These are phyloP conservation scores for Paecilomyces sp. DNA, from an alignment of 2,329 filamentous ascomycete species.

Conservation along the genomic window DNA sequence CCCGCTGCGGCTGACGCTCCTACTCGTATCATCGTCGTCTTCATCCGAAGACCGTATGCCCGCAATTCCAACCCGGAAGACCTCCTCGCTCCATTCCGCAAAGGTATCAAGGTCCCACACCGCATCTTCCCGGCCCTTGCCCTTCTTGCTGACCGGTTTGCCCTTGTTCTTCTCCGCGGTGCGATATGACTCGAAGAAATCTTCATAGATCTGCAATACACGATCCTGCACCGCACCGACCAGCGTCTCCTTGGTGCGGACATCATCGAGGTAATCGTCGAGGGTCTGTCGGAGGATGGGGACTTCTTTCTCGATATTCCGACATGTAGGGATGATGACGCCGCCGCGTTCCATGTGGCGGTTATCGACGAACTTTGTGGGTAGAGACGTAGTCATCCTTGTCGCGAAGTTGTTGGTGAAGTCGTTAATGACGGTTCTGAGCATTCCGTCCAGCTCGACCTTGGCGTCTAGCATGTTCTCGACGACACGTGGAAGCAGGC, in stretches of 20 bases:
- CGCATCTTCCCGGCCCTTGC: slow-evolving; percentile 55
- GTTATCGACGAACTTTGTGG: slow-evolving; percentile 28
- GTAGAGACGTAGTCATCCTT: slow-evolving; percentile 49
- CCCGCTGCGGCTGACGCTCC: slow-evolving; percentile 4
- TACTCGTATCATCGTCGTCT: slow-evolving; percentile 7
- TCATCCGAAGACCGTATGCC: slow-evolving; percentile 24
- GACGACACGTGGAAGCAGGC: slow-evolving; percentile 57
- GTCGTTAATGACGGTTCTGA: slow-evolving; percentile 58
- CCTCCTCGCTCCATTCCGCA: slow-evolving; percentile 52
- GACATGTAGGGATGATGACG: slow-evolving; percentile 43
- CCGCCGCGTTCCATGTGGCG: slow-evolving; percentile 31
- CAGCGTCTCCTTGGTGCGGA: slow-evolving; percentile 58
- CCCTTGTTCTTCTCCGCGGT: slow-evolving; percentile 33
- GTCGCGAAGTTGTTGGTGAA: slow-evolving; percentile 54
- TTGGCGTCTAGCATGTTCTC: slow-evolving; percentile 68
- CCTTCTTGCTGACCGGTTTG: slow-evolving; percentile 38
- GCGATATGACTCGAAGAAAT: slow-evolving; percentile 51
- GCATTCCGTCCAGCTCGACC: slow-evolving; percentile 57
- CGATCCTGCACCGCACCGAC: slow-evolving; percentile 60
- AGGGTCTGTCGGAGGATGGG: slow-evolving; percentile 49
- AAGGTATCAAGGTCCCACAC: slow-evolving; percentile 61
- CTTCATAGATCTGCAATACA: slow-evolving; percentile 56
- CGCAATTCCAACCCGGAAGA: slow-evolving; percentile 50
- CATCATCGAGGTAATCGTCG: slow-evolving; percentile 57
- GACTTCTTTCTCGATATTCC: slow-evolving; percentile 52